Evolutionary conservation across 1,284 basidiomycete species (phyloP).

Genomic region (Ceratobasidium sp.): DNA sequence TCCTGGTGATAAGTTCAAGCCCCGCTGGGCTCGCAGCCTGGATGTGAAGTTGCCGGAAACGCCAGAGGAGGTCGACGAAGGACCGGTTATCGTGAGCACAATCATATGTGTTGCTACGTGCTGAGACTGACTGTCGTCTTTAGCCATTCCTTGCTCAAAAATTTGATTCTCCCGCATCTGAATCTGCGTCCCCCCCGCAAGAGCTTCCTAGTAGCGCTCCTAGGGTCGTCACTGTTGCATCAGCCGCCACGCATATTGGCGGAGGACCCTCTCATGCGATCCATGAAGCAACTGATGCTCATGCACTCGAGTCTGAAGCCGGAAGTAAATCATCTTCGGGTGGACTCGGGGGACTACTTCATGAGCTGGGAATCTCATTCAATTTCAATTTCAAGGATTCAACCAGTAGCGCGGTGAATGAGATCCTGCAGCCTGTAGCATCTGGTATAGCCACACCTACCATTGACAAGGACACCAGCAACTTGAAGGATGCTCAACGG

Average conservation of each 20-base stretch:
- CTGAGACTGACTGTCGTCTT: constrained; percentile 35
- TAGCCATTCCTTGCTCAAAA: constrained; percentile 78
- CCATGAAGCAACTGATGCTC: constrained; percentile 49
- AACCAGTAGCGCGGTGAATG: background rate
- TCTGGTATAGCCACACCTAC: background rate
- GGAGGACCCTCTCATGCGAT: constrained; percentile 71
- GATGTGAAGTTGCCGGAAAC: constrained; percentile 65
- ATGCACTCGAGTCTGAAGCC: constrained; percentile 39
- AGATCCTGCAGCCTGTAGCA: background rate
- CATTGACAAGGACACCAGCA: constrained; percentile 11
- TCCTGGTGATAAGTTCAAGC: constrained; percentile 33
- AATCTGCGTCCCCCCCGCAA: constrained; percentile 47
- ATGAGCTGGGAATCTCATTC: constrained; percentile 13
- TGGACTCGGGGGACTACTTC: constrained; percentile 9
- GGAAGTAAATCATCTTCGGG: constrained; percentile 15
- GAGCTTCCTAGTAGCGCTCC: constrained; percentile 53
- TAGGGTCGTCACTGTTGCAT: constrained; percentile 75
- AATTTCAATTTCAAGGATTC: constrained; percentile 10
- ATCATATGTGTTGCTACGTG: constrained; percentile 20
- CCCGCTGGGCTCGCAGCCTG: constrained; percentile 46
- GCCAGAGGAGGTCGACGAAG: constrained; percentile 53
- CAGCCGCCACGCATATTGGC: constrained; percentile 64
- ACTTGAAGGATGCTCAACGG: constrained; percentile 49
- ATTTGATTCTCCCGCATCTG: constrained; percentile 64
- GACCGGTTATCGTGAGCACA: constrained; percentile 63